Conservation (phyloP, 2,329 filamentous ascomycete genomes). For the Pestalotiopsis sp. region DNA sequence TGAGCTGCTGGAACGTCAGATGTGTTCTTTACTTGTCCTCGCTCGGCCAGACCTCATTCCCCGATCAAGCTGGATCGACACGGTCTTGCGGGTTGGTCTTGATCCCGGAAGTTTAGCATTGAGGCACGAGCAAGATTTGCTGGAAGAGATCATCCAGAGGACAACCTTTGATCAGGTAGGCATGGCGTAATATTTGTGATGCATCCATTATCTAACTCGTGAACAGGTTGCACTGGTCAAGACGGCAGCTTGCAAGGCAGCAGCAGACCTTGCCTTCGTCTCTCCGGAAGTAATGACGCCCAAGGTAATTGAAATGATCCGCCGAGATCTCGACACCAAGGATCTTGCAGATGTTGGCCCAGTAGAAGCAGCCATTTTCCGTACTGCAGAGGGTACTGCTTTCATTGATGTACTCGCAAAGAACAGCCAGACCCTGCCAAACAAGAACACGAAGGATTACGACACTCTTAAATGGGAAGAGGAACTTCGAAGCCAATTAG, state of each 20-base stretch:
- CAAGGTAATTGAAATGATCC: constrained; percentile 73
- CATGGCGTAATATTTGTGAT: constrained; percentile 4
- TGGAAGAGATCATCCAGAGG: constrained; percentile 67
- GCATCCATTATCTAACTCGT: constrained; percentile 17
- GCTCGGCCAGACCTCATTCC: constrained; percentile 79
- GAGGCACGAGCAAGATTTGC: constrained; percentile 63
- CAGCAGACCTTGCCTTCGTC: constrained; percentile 91
- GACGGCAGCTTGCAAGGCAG: constrained; percentile 78
- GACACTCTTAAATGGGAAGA: constrained; percentile 97
- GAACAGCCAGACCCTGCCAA: constrained; percentile 70
- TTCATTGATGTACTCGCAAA: constrained; percentile 92
- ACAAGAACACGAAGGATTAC: constrained; percentile 94
- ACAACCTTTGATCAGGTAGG: constrained; percentile 47
- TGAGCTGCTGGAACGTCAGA: constrained; percentile 65
- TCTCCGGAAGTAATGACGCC: constrained; percentile 82
- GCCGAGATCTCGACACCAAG: constrained; percentile 69
- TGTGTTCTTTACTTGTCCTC: constrained; percentile 77
- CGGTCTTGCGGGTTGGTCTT: constrained; percentile 76
- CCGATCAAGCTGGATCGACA: constrained; percentile 82
- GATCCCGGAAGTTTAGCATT: constrained; percentile 81
- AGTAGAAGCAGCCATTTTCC: constrained; percentile 89
- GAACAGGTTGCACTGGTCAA: constrained; percentile 49
- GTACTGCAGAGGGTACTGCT: constrained; percentile 83
- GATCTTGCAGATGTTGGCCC: constrained; percentile 76
- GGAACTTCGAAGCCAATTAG: constrained; percentile 82